Conservation (phyloP, 106 monocot species). For the Dendrobium huoshanense region DNA sequence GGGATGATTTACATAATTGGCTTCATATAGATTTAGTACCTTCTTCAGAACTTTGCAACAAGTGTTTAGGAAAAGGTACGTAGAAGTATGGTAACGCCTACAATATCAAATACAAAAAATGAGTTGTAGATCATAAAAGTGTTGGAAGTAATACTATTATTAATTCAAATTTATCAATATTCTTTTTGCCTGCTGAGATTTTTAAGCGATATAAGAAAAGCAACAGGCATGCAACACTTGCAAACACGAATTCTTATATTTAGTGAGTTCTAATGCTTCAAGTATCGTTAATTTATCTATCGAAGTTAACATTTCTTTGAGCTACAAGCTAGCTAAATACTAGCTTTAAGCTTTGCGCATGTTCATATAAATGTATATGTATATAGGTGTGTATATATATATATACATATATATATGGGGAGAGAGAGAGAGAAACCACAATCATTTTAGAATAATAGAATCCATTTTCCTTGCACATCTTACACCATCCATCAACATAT, state of each 20-base stretch:
- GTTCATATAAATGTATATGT: no score
- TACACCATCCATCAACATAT: no score
- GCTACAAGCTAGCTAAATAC: no score
- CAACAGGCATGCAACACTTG: background rate
- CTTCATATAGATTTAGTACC: constrained; percentile 28
- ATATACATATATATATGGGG: no score
- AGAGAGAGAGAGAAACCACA: no score
- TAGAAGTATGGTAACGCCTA: constrained; percentile 95
- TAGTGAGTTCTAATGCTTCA: background rate
- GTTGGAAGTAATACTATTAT: background rate
- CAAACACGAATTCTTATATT: background rate
- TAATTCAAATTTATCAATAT: background rate
- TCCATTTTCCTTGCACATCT: no score
- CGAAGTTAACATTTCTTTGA: no score
- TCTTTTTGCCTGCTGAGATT: background rate
- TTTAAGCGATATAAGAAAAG: background rate
- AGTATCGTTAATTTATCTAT: background rate
- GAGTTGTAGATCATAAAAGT: background rate
- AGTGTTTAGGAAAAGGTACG: constrained; percentile 50
- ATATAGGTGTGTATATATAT: no score
- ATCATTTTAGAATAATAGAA: no score
- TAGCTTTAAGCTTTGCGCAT: no score
- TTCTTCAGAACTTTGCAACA: constrained; percentile 35
- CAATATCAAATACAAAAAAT: constrained; percentile 18
- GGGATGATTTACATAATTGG: background rate